These are phyloP conservation scores for Angomonas desouzai DNA, from an alignment of 208 protist species.

Conservation along the genomic window DNA sequence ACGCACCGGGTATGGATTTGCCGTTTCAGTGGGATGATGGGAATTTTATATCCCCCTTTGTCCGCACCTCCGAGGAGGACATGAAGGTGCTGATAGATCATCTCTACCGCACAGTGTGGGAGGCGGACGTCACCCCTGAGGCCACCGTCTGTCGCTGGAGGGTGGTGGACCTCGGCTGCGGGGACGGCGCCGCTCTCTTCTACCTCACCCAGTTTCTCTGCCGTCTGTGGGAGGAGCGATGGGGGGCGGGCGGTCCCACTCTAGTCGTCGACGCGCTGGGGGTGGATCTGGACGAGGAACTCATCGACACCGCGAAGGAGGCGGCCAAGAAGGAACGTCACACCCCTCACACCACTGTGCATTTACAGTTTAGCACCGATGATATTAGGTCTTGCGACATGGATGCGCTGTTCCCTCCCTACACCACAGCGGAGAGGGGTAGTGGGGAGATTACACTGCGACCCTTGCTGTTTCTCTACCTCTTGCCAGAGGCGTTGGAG, in stretches of 20 bases:
- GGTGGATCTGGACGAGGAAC: constrained; percentile 60
- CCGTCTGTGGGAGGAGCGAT: constrained; percentile 17
- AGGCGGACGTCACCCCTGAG: background rate
- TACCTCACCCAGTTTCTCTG: constrained; percentile 20
- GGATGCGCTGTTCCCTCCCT: constrained; percentile 23
- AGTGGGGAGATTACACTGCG: constrained; percentile 5
- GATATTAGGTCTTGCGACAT: constrained; percentile 3
- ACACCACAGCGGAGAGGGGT: constrained; percentile 1
- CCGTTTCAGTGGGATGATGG: constrained; percentile 84
- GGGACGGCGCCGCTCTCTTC: constrained; percentile 50
- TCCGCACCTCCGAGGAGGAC: constrained; percentile 31
- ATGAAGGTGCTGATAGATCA: constrained; percentile 34
- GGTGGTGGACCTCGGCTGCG: constrained; percentile 67
- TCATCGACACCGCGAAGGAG: constrained; percentile 28
- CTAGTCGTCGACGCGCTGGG: constrained; percentile 24
- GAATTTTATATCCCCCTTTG: constrained; percentile 69
- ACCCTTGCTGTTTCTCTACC: constrained; percentile 59
- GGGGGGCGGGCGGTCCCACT: background rate
- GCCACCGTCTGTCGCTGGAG: constrained; percentile 18
- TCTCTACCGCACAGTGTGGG: constrained; percentile 21
- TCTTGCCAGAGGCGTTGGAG: constrained; percentile 59
- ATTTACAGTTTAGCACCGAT: constrained; percentile 4
- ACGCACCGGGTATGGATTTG: constrained; percentile 35
- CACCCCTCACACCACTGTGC: background rate
- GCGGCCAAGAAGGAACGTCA: background rate